Evolutionary conservation across 2,329 filamentous ascomycete genomes (phyloP).

Genomic region (Stagonosporopsis cucurbitacearum): DNA sequence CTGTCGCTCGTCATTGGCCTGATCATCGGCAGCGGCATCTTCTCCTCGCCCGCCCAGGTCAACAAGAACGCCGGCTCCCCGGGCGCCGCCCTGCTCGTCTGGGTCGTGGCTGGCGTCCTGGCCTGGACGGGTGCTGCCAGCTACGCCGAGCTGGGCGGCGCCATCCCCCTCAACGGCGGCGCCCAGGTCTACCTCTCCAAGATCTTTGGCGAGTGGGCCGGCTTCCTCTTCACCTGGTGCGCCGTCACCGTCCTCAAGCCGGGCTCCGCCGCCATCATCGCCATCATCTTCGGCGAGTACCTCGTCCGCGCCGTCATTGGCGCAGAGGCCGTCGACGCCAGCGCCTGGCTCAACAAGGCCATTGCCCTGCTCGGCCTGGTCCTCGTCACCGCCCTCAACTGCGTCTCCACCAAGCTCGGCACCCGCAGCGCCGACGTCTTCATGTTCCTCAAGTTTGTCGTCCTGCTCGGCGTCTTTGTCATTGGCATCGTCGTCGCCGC

Average conservation of each 20-base stretch:
- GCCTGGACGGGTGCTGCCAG: slow-evolving; percentile 96
- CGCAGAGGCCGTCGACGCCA: slow-evolving; percentile 81
- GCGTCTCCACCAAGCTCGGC: slow-evolving; percentile 85
- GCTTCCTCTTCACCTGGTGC: slow-evolving; percentile 96
- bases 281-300: slow-evolving; percentile 98
- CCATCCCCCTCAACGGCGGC: slow-evolving; percentile 93
- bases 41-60: slow-evolving; percentile 91
- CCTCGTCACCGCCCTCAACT: slow-evolving; percentile 83
- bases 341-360: slow-evolving; percentile 86
- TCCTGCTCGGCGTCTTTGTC: slow-evolving; percentile 83
- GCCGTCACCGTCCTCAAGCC: slow-evolving; percentile 94
- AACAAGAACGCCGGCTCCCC: slow-evolving; percentile 90
- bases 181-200: slow-evolving; percentile 93
- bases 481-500: slow-evolving; percentile 87
- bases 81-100: slow-evolving; percentile 88
- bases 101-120: slow-evolving; percentile 86
- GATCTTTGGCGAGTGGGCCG: slow-evolving; percentile 91
- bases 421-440: slow-evolving; percentile 88
- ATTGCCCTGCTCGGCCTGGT: slow-evolving; percentile 80
- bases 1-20: slow-evolving; percentile 88
- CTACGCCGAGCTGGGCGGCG: slow-evolving; percentile 93
- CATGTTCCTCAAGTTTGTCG: slow-evolving; percentile 97
- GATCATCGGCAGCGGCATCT: slow-evolving; percentile 96
- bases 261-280: slow-evolving; percentile 89
- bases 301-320: slow-evolving; percentile 87